phyloP scores from a whole-genome alignment of 805 yeast genomes.

The Torulaspora indica region DNA sequence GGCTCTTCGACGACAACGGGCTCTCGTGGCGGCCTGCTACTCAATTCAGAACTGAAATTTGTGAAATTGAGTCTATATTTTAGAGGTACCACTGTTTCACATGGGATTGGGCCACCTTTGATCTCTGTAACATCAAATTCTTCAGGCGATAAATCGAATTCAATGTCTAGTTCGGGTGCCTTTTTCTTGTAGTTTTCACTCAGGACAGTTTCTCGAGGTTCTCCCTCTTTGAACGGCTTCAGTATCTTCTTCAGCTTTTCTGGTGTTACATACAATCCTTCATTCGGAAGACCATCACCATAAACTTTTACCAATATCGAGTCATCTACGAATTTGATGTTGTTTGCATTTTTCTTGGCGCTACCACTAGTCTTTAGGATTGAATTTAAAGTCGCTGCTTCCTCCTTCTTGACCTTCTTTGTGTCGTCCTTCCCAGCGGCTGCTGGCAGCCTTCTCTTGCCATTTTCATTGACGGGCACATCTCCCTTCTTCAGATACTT shows the following conservation, averaged over 20 bases:
- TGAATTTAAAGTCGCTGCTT: constrained; percentile 14
- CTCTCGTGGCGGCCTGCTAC: constrained; percentile 27
- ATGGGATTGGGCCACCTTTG: constrained; percentile 31
- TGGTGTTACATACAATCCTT: constrained; percentile 31
- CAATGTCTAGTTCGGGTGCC: constrained; percentile 20
- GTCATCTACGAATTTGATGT: constrained; percentile 29
- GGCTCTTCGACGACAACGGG: constrained; percentile 23
- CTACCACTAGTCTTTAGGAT: constrained; percentile 23
- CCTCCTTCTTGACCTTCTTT: constrained; percentile 4
- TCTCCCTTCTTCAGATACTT: constrained; percentile 34
- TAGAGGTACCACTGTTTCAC: constrained; percentile 24
- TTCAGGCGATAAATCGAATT: constrained; percentile 12
- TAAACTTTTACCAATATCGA: constrained; percentile 27
- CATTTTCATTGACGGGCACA: constrained; percentile 15
- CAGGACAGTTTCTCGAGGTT: constrained; percentile 31
- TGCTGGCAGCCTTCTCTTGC: constrained; percentile 16
- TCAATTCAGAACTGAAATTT: constrained; percentile 26
- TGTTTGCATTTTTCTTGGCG: constrained; percentile 11
- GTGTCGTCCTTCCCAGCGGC: constrained; percentile 4
- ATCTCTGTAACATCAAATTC: constrained; percentile 31
- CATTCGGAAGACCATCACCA: constrained; percentile 34
- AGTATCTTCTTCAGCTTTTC: constrained; percentile 29
- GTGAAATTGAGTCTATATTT: constrained; percentile 27
- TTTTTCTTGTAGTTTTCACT: constrained; percentile 20
- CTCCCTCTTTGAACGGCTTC: constrained; percentile 35